Evolutionary conservation across 768 basidiomycete species (phyloP).

Genomic region (Panaeolus papilionaceus): DNA sequence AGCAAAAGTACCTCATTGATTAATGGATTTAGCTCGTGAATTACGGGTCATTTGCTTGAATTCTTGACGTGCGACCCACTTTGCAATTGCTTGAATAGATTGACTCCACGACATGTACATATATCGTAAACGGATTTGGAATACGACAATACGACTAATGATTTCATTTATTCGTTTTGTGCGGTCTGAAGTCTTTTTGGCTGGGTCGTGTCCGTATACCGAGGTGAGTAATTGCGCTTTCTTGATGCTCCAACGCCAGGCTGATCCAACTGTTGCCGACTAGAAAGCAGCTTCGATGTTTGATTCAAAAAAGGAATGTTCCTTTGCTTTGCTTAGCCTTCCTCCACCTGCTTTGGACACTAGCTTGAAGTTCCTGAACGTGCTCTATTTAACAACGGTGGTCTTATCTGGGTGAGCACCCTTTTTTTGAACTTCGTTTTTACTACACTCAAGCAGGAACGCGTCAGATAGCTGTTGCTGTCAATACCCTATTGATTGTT

Average conservation of each 20-base stretch:
- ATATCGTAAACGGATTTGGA: not conserved
- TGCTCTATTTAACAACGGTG: too few relatives aligned
- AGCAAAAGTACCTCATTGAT: constrained; percentile 93
- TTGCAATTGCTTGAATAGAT: not conserved
- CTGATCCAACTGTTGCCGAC: not conserved
- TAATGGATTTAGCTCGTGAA: constrained; percentile 33
- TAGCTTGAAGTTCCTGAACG: too few relatives aligned
- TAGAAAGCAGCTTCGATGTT: not conserved
- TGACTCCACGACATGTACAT: constrained; percentile 6
- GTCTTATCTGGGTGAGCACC: not conserved
- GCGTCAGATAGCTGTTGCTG: too few relatives aligned
- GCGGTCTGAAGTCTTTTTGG: not conserved
- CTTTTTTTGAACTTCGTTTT: not conserved
- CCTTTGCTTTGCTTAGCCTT: too few relatives aligned
- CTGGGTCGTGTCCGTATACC: not conserved
- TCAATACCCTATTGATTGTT: too few relatives aligned
- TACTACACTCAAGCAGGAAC: not conserved
- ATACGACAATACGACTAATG: not conserved
- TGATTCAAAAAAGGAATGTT: not conserved
- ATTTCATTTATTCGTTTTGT: not conserved
- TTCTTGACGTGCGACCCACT: not conserved
- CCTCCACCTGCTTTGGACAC: too few relatives aligned
- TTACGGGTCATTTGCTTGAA: not conserved
- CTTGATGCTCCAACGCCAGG: not conserved
- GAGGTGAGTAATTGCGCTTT: not conserved